phyloP scores from a whole-genome alignment of 495 filamentous ascomycete genomes.

The Durotheca rogersii region DNA sequence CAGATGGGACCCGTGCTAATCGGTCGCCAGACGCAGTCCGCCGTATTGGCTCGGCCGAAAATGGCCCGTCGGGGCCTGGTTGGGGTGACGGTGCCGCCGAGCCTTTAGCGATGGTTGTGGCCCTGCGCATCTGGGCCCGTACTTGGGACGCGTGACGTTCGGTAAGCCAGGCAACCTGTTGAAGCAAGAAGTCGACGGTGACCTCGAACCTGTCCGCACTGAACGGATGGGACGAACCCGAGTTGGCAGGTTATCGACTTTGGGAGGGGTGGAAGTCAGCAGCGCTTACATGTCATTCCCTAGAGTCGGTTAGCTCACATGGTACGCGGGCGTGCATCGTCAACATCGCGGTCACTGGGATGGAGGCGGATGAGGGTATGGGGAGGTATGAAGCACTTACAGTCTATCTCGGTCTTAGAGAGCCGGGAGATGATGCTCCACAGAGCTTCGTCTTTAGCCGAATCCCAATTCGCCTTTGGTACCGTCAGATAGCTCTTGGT shows the following conservation, averaged over 20 bases:
- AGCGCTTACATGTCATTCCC: conserved; percentile 75
- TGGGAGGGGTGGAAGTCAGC: background rate
- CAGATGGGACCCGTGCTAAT: conserved; percentile 57
- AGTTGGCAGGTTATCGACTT: conserved; percentile 27
- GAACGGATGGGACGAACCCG: background rate
- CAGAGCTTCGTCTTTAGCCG: conserved; percentile 78
- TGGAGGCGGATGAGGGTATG: background rate
- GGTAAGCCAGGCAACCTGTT: conserved; percentile 93
- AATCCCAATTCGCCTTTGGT: conserved; percentile 57
- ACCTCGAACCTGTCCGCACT: conserved; percentile 59
- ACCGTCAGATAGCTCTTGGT: conserved; percentile 3
- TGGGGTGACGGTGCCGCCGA: conserved; percentile 53
- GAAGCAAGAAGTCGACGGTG: conserved; percentile 81
- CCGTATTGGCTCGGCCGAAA: conserved; percentile 57
- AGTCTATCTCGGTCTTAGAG: conserved; percentile 78
- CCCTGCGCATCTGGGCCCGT: conserved; percentile 84
- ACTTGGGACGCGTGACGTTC: conserved; percentile 88
- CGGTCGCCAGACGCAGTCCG: conserved; percentile 57
- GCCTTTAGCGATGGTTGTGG: conserved; percentile 49
- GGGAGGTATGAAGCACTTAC: conserved; percentile 51
- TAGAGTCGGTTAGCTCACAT: conserved; percentile 37
- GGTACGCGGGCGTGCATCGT: conserved; percentile 41
- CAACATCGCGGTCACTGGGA: conserved; percentile 9
- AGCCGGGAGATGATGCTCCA: conserved; percentile 84
- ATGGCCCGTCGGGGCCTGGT: conserved; percentile 46